Base-by-base conservation (phyloP, 2,329 filamentous ascomycete species). In the Podosphaera xanthii region DNA sequence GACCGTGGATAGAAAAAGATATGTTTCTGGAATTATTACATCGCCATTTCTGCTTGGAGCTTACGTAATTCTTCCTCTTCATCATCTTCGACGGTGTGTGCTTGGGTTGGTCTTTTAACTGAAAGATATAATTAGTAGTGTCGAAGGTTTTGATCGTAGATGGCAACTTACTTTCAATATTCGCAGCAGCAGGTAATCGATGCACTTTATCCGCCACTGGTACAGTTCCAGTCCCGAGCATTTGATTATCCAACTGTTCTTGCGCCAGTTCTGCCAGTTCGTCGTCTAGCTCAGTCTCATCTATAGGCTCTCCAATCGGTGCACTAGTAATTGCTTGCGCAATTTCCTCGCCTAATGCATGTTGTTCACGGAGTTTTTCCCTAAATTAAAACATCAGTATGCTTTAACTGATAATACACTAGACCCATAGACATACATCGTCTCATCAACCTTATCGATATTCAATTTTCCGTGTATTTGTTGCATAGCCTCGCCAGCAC, bases 21-120 rank as follows among this genome's bases (percentile, higher is more conserved):
- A 22, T 22, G 22, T 22, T 22, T 22, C 22, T 22, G 22, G 22
- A 22, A 22, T 22, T 22, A 22, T 72, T 72, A 94, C 84, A 96
- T 95, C 64, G 90, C 90, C 91, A 97, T 97, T 73, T 96, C 91
- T 42, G 88, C 90, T 71, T 94, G 89, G 65, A 98, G 73, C 74
- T 92, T 96, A 72, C 85, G 81, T 69, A 97, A 76, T 74, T 97
- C 91, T 67, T 84, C 91, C 72, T 97, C 91, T 70, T 97, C 92
- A 77, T 97, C 91, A 71, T 96, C 90, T 71, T 95, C 88, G 69
- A 86, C 82, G 65, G 72, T 70, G 62, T 70, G 68, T 65, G 74
- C 72, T 14, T 70, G 70, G 22, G 72, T 68, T 65, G 80, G 76
- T 64, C 74, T 71, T 74, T 76, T 76, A 70, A 76, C 75, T 79